A percentile compares a stretch with the other conserved stretches of the same genome.
Conservation (phyloP, 345 rosid genomes). For the Pseudoturritis turrita region DNA sequence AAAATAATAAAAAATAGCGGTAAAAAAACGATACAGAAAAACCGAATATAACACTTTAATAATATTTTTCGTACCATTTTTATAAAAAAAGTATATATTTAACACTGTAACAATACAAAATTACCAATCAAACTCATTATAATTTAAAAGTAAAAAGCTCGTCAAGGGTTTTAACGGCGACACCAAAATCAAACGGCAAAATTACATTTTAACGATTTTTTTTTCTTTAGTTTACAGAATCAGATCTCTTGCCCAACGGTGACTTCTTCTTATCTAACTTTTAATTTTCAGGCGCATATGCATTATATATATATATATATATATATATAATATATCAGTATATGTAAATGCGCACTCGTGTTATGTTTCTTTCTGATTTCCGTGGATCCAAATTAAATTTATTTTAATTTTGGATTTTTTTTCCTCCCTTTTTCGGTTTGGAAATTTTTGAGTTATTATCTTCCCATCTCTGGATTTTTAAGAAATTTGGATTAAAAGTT, state of each 20-base stretch:
- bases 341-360: background rate
- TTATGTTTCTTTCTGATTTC: background rate
- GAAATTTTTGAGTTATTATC: background rate
- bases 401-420: background rate
- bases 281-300: background rate
- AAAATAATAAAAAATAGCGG: too few relatives aligned
- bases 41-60: too few relatives aligned
- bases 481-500: background rate
- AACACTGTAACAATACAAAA: too few relatives aligned
- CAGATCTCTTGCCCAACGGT: constrained; percentile 16
- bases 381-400: background rate
- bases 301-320: too few relatives aligned
- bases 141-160: too few relatives aligned
- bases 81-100: too few relatives aligned
- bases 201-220: background rate
- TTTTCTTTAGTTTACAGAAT: background rate
- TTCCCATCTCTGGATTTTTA: background rate
- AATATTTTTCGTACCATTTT: too few relatives aligned
- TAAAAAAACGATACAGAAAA: too few relatives aligned
- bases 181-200: background rate
- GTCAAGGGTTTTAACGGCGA: background rate
- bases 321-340: too few relatives aligned
- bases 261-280: constrained; percentile 4
- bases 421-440: background rate
- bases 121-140: too few relatives aligned